Base-by-base conservation (phyloP, 352 stramenopile species). In the Phytophthora hybrid region DNA sequence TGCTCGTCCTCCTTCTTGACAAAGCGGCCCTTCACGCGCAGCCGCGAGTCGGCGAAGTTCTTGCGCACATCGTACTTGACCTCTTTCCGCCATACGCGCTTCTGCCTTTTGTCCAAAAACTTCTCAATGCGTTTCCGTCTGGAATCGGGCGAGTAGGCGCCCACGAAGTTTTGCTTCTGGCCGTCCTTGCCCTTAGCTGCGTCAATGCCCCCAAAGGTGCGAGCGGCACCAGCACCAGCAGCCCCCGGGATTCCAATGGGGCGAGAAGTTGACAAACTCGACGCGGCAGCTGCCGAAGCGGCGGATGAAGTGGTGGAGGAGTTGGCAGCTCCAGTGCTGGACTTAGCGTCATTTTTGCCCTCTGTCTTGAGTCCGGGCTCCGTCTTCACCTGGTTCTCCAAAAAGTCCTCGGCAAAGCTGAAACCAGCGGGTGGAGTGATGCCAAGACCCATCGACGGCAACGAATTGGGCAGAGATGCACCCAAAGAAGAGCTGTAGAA, bases 31-130 rank as follows among this genome's bases (percentile, higher is more conserved):
- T 99, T 99, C 9, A 99, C 97, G 41, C 97, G 85, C 66, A 99
- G 75, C 70, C 97, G 84, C 74, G 94, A 98, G 81, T 99, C 97
- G 19, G 97, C 97, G 92, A 99, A 99, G 69, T 99, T 99, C 78
- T 99, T 99, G 9, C 97, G 85, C 39, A 99, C 97, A 79, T 99
- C 97, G 72, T 99, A 99, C 81, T 99, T 99, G 46, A 99, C 96
- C 60, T 94, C 87, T 78, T 98, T 99, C 41, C 86, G 80, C 90
- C 96, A 99, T 75, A 98, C 94, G 52, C 97, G 92, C 64, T 98
- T 96, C 69, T 99, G 95, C 39, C 96, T 82, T 82, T 99, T 99
- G 81, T 98, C 93, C 46, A 98, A 72, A 75, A 99, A 99, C 63
- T 96, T 93, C 63, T 98, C 90, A 60, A 99, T 97, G 16, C 96